Percentiles rank a stretch among this genome's conserved stretches.
phyloP scores from a whole-genome alignment of 495 filamentous ascomycete genomes.

The Xylaria castorea region DNA sequence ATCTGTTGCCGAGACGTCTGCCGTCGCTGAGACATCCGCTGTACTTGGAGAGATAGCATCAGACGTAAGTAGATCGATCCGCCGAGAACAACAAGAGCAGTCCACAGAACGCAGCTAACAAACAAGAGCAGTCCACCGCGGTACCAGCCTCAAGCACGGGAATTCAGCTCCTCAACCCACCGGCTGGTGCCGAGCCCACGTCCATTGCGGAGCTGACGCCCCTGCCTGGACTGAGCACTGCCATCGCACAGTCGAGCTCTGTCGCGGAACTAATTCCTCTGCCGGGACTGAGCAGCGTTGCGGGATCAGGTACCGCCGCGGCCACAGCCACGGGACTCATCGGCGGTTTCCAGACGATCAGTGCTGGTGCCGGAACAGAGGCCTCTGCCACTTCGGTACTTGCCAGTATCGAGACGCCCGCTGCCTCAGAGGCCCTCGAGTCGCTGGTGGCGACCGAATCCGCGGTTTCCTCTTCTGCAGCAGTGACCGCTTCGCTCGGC shows the following conservation, averaged over 20 bases:
- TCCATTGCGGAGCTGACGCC: constrained; percentile 25
- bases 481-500: not conserved
- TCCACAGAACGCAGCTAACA: not conserved
- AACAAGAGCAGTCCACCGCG: constrained; percentile 3
- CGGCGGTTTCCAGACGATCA: constrained; percentile 30
- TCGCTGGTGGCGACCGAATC: not conserved
- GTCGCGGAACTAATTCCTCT: constrained; percentile 26
- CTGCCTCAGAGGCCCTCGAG: not conserved
- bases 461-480: constrained; percentile 1
- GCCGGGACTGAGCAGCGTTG: constrained; percentile 2
- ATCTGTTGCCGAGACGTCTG: not conserved
- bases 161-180: not conserved
- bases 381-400: not conserved
- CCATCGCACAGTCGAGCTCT: constrained; percentile 24
- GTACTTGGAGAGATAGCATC: not conserved
- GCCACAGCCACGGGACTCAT: not conserved
- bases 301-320: not conserved
- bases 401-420: not conserved
- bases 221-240: constrained; percentile 2
- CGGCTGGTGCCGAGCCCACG: not conserved
- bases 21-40: not conserved
- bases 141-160: not conserved
- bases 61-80: not conserved
- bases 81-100: too few species aligned
- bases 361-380: not conserved